Base-by-base conservation (phyloP, 306 rosid genomes). In the Rosa multiflora region DNA sequence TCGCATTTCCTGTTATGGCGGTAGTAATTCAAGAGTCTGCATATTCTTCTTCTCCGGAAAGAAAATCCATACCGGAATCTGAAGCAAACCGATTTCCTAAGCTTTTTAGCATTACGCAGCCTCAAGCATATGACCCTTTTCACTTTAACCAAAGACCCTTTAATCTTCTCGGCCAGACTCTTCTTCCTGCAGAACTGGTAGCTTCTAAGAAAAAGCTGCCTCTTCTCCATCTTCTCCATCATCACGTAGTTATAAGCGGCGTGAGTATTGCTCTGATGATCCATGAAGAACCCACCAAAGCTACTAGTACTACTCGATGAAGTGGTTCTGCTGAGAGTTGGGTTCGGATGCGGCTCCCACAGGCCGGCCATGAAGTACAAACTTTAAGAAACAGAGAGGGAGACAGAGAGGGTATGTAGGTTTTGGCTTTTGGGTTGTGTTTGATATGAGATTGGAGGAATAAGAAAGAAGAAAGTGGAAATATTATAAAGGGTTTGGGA, bases 201-300 rank as follows among this genome's bases (percentile, higher is more conserved):
- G 89, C 98, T 94, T 83, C 94, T 90, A 6, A 92, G 85, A 42
- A 90, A 94, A 3, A 90, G 29, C 67, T 90, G 98, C 69, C 98
- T 85, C 91, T 91, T 94, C 82, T 92, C 96, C 87, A 90, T 87
- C 91, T 91, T 94, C 82, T 92, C 96, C 86, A 88, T 87, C 90
- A 88, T 84, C 61, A 79, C 68, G 75, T 81, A 68, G 73, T 74
- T 77, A 79, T 70, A 58, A 67, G 63, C 20, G 77, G 14, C 79
- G 37, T 83, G 88, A 73, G 58, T 26, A 82, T 78, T 75, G 80
- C 74, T 44, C 55, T 70, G 76, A 13, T 64, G 67, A 43, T 67
- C 47, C 55, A 44, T 11, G 5, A 44, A 47, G 72, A 9, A 29
- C 21, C 62, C 46, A 20, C 32, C 51, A 23, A 51, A 14, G 47